Evolutionary conservation across 2,329 filamentous ascomycete species (phyloP).

Genomic region (Alternaria consortialis): DNA sequence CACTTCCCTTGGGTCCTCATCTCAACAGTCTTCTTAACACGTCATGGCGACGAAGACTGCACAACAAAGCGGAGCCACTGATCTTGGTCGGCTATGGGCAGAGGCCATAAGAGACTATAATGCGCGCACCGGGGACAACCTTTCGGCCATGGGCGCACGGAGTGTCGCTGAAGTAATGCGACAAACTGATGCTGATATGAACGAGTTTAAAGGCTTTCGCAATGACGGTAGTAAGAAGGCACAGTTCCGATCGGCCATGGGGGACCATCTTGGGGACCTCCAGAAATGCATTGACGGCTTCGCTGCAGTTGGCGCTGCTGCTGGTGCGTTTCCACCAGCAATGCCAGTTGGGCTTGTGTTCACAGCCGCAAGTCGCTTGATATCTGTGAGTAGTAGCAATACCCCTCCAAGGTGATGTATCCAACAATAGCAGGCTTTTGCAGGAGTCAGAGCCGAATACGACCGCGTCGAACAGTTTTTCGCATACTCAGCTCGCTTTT

Average conservation of each 20-base stretch:
- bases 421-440: constrained; percentile 35
- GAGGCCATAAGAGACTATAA: constrained; percentile 25
- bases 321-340: constrained; percentile 29
- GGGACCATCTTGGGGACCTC: constrained; percentile 23
- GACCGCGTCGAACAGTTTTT: constrained; percentile 54
- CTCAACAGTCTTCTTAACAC: neutral
- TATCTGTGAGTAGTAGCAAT: constrained; percentile 3
- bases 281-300: constrained; percentile 26
- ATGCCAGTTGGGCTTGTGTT: constrained; percentile 30
- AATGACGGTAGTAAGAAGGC: neutral
- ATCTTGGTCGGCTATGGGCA: constrained; percentile 24
- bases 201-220: neutral
- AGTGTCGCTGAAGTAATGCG: constrained; percentile 12
- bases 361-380: constrained; percentile 18
- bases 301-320: constrained; percentile 18
- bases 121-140: constrained; percentile 17
- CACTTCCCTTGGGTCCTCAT: neutral
- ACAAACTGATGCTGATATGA: neutral
- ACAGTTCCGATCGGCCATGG: constrained; percentile 2
- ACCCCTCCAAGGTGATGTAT: too few species aligned
- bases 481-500: constrained; percentile 51
- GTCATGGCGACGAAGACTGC: neutral
- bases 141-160: constrained; percentile 13
- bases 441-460: constrained; percentile 50
- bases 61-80: constrained; percentile 9